Evolutionary conservation across 2,329 filamentous ascomycete genomes (phyloP), one percentile per base, ranked within the genome.

Genomic region (Talaromyces sp.): DNA sequence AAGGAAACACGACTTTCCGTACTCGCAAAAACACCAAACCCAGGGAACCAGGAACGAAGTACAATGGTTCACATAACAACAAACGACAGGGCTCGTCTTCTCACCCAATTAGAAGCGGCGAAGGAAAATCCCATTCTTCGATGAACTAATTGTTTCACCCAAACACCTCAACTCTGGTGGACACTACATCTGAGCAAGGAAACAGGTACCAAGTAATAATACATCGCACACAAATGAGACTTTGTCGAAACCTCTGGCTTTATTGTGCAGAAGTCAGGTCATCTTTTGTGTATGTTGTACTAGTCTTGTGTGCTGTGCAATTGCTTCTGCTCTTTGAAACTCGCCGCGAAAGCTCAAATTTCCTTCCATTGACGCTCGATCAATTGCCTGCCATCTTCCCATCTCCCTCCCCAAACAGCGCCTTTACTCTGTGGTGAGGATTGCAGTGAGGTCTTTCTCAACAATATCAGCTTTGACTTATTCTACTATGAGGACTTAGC

Each of bases 11-110:
- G 43, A 68, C 61, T 35, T 64, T 66, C 60, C 72, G 69, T 28
- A 57, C 64, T 62, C 67, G 69, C 46, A 73, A 68, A 59, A 65
- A 63, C 46, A 61, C 63, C 8, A 74, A 70, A 43, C 60, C 67
- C 37, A 66, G 70, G 56, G 71, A 75, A 51, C 62, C 61, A 13
- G 35, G 65, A 33, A 63, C 62, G 19, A 60, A 57, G 53, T 63
- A 61, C 36, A 64, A 60, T 28, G 25, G 31, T 35, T 35, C 51
- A 36, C 58, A 55, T 35, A 52, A 19, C 36, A 51, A 58, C 21
- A 73, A 73, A 62, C 73, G 70, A 48, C 50, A 64, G 51, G 55
- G 63, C 31, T 53, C 65, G 39, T 63, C 67, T 31, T 64, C 65
- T 40, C 64, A 69, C 36, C 54, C 37, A n/a, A 21, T 39, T 11